Conservation (phyloP, 352 stramenopile genomes). For the Pythium apleroticum region DNA sequence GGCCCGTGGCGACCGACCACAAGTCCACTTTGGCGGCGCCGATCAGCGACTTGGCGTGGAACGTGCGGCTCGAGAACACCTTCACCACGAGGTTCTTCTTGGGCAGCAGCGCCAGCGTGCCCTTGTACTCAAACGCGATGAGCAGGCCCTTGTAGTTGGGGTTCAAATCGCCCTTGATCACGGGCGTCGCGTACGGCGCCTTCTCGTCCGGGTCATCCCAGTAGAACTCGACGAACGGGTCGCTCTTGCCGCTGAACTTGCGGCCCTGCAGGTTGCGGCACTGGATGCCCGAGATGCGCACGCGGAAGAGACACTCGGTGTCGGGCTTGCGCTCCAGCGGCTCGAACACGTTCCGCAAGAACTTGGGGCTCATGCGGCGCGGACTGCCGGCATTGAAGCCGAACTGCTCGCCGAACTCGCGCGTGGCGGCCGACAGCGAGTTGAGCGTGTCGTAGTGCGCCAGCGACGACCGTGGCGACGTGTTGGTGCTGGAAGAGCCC, state of each 20-base stretch:
- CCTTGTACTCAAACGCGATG: slow-evolving; percentile 87
- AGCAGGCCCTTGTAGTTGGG: slow-evolving; percentile 87
- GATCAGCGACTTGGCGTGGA: slow-evolving; percentile 76
- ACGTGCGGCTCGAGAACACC: slow-evolving; percentile 83
- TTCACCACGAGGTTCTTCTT: slow-evolving; percentile 72
- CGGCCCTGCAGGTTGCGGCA: slow-evolving; percentile 83
- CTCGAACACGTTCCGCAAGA: slow-evolving; percentile 68
- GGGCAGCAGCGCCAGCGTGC: slow-evolving; percentile 48
- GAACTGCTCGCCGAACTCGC: slow-evolving; percentile 76
- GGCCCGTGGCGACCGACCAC: slow-evolving; percentile 79
- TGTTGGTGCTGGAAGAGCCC: slow-evolving; percentile 34
- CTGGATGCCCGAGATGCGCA: slow-evolving; percentile 86
- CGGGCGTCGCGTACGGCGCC: slow-evolving; percentile 72
- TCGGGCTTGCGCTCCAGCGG: slow-evolving; percentile 53
- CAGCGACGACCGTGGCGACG: slow-evolving; percentile 39
- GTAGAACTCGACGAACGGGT: slow-evolving; percentile 88
- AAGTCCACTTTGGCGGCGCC: slow-evolving; percentile 76
- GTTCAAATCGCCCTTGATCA: slow-evolving; percentile 87
- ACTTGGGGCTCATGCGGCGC: slow-evolving; percentile 56
- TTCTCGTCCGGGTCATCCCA: slow-evolving; percentile 77
- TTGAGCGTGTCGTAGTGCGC: slow-evolving; percentile 69
- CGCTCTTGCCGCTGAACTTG: slow-evolving; percentile 80
- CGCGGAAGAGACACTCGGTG: slow-evolving; percentile 78
- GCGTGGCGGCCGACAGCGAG: slow-evolving; percentile 68
- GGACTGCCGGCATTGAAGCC: slow-evolving; percentile 35